phyloP scores from a whole-genome alignment of 192 early-diverging fungal genomes.

The Rhizophagus prolifer region DNA sequence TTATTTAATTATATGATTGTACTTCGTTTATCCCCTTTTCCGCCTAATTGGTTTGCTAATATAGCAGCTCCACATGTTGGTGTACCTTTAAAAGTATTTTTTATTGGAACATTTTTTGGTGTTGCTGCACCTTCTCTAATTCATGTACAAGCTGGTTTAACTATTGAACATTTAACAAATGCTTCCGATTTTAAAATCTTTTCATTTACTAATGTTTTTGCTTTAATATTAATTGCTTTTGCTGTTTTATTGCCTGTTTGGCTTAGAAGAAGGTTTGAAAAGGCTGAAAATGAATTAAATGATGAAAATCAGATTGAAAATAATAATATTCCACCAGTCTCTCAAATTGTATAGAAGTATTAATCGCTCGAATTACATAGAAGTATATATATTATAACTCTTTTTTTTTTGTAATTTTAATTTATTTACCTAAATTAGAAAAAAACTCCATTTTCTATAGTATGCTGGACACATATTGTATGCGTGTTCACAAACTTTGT shows the following conservation, averaged over 20 bases:
- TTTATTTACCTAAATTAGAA: no score
- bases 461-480: no score
- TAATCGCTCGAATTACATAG: no score
- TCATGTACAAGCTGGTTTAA: conserved; percentile 58
- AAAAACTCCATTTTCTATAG: no score
- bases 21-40: conserved; percentile 53
- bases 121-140: conserved; percentile 53
- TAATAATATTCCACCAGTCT: no score
- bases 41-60: conserved; percentile 62
- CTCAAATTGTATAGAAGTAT: no score
- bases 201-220: conserved; percentile 8
- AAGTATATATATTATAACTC: no score
- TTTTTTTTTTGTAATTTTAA: no score
- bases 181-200: conserved; percentile 9
- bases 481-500: no score
- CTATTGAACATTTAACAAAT: conserved; percentile 44
- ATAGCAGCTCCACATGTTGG: conserved; percentile 57
- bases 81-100: conserved; percentile 51
- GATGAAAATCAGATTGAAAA: no score
- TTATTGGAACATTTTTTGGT: conserved; percentile 56
- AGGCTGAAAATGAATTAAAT: no score
- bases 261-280: background rate
- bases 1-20: conserved; percentile 62
- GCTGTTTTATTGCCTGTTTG: conserved; percentile 22
- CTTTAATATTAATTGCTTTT: conserved; percentile 11